Evolutionary conservation across 2,329 filamentous ascomycete genomes (phyloP).

Genomic region (Ascomycota sp.): DNA sequence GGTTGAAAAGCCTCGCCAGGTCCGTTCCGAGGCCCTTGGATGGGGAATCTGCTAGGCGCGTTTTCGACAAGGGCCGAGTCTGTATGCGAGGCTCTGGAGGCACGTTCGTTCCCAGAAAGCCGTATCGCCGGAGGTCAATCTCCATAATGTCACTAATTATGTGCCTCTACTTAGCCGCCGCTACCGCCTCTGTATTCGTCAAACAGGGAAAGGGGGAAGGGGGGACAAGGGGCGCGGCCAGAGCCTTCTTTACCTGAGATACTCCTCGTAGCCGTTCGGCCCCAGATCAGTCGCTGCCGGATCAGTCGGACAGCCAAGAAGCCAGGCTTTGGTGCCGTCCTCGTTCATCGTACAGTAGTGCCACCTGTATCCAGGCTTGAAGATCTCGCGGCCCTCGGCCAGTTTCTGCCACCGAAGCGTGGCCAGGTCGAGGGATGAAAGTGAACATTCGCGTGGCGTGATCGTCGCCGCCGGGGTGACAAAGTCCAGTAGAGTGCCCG

Average conservation of each 20-base stretch:
- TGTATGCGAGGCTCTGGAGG: conserved; percentile 31
- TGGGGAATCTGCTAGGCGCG: conserved; percentile 28
- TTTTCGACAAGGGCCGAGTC: conserved; percentile 25
- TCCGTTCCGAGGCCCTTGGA: conserved; percentile 63
- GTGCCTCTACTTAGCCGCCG: not conserved
- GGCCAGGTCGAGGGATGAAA: conserved; percentile 74
- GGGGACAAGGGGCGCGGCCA: too few species aligned
- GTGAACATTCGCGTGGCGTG: conserved; percentile 66
- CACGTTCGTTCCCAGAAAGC: conserved; percentile 65
- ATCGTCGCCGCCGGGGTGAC: conserved; percentile 82
- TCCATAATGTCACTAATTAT: conserved; percentile 59
- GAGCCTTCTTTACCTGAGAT: conserved; percentile 45
- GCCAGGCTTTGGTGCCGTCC: conserved; percentile 88
- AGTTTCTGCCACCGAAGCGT: conserved; percentile 86
- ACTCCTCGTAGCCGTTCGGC: conserved; percentile 62
- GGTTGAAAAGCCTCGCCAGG: conserved; percentile 70
- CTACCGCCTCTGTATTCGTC: too few species aligned
- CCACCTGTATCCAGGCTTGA: conserved; percentile 83
- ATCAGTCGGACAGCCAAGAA: conserved; percentile 80
- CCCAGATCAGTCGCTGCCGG: conserved; percentile 41
- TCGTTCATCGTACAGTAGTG: conserved; percentile 95
- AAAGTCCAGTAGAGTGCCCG: conserved; percentile 80
- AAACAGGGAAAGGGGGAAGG: too few species aligned
- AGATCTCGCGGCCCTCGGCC: conserved; percentile 85
- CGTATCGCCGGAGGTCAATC: conserved; percentile 80